phyloP scores from a whole-genome alignment of 306 rosid species.

The Corylus heterophylla region DNA sequence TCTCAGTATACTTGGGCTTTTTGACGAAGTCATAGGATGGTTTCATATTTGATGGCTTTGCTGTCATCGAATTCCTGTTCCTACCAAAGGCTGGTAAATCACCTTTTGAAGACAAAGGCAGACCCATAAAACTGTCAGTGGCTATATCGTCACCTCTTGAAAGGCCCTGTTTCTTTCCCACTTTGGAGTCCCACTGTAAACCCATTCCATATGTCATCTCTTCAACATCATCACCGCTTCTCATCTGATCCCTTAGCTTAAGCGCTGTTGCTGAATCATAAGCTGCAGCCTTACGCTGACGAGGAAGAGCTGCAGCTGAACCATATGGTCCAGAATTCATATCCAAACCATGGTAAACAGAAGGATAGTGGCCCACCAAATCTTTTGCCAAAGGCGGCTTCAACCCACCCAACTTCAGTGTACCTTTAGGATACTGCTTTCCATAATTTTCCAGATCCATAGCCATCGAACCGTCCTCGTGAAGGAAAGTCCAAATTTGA shows the following conservation, averaged over 20 bases:
- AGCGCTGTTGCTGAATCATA: constrained; percentile 53
- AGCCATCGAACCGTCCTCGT: constrained; percentile 33
- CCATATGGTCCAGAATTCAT: constrained; percentile 59
- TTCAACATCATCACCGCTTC: constrained; percentile 52
- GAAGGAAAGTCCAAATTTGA: constrained; percentile 50
- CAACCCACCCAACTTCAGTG: constrained; percentile 65
- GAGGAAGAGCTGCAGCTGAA: constrained; percentile 53
- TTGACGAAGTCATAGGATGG: constrained; percentile 53
- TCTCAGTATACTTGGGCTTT: constrained; percentile 58
- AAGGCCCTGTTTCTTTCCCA: constrained; percentile 60
- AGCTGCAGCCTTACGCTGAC: constrained; percentile 42
- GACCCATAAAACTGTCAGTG: constrained; percentile 49
- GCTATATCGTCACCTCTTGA: constrained; percentile 54
- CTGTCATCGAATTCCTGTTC: constrained; percentile 39
- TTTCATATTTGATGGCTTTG: constrained; percentile 57
- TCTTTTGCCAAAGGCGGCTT: constrained; percentile 57
- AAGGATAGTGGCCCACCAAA: constrained; percentile 33
- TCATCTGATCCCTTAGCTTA: constrained; percentile 58
- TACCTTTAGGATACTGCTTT: constrained; percentile 75
- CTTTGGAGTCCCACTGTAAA: constrained; percentile 49
- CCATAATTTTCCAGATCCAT: constrained; percentile 55
- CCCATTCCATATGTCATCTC: constrained; percentile 53
- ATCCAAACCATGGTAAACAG: constrained; percentile 54
- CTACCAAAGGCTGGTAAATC: constrained; percentile 53
- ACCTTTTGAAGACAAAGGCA: constrained; percentile 60